Percentiles rank a stretch among this genome's conserved stretches.
Conservation (phyloP, 1,284 basidiomycete genomes). For the Pseudozyma pruni region DNA sequence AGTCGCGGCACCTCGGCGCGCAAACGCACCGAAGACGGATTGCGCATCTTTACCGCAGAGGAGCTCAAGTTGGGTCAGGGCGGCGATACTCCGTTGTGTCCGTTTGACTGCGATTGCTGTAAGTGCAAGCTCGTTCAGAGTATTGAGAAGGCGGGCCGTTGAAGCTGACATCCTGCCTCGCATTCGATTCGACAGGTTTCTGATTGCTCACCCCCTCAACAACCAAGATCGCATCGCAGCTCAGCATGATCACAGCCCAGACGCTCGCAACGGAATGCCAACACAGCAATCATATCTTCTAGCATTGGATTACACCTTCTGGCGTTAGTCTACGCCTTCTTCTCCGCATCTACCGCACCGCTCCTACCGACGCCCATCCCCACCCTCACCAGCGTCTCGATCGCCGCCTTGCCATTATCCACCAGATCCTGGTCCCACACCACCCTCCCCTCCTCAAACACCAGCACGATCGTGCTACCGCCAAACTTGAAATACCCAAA, state of each 20-base stretch:
- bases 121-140: slow-evolving; percentile 10
- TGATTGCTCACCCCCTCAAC: too few relatives aligned
- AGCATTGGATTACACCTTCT: too few relatives aligned
- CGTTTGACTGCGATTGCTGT: slow-evolving; percentile 48
- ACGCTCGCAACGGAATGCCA: too few relatives aligned
- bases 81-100: slow-evolving; percentile 21
- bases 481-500: slow-evolving; percentile 74
- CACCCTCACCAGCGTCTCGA: slow-evolving; percentile 80
- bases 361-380: slow-evolving; percentile 58
- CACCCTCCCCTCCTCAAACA: slow-evolving; percentile 78
- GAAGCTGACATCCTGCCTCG: not conserved
- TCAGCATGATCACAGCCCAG: too few relatives aligned
- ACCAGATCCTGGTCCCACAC: slow-evolving; percentile 92
- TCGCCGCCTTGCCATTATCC: slow-evolving; percentile 74
- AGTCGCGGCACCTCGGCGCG: slow-evolving; percentile 6
- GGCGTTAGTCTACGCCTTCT: too few relatives aligned
- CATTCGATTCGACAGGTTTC: slow-evolving; percentile 1
- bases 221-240: not conserved
- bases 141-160: too few relatives aligned
- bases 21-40: slow-evolving; percentile 32
- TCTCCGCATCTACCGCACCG: not conserved
- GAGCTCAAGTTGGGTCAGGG: slow-evolving; percentile 25
- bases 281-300: too few relatives aligned
- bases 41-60: slow-evolving; percentile 22
- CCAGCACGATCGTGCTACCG: slow-evolving; percentile 60